Evolutionary conservation across 129 eudicot species (phyloP).

Genomic region (Flaveria linearis): DNA sequence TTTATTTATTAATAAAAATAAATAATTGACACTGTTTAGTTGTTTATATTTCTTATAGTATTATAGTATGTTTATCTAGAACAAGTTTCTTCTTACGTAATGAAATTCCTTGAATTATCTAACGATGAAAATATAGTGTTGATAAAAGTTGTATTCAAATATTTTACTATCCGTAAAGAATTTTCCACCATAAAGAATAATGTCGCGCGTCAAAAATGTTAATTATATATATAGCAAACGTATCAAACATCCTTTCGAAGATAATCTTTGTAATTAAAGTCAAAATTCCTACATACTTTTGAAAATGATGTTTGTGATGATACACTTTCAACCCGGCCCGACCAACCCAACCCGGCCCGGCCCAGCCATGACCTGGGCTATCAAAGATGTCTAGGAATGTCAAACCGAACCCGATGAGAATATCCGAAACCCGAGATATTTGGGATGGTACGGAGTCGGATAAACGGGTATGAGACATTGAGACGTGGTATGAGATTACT

Average conservation of each 20-base stretch:
- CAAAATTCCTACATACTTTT: not conserved
- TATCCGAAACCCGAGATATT: too few species aligned
- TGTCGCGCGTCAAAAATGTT: not conserved
- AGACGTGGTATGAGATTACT: too few species aligned
- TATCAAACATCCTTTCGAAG: not conserved
- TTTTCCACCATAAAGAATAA: not conserved
- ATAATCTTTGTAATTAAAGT: not conserved
- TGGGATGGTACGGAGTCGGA: too few species aligned
- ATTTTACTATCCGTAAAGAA: not conserved
- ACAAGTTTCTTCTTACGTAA: constrained; percentile 6
- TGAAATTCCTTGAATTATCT: not conserved
- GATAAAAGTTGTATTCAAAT: not conserved
- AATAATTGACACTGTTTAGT: not conserved
- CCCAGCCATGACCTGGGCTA: too few species aligned
- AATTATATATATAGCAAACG: not conserved
- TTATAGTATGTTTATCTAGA: not conserved
- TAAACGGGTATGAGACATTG: too few species aligned
- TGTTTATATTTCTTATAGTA: not conserved
- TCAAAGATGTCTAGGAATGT: too few species aligned
- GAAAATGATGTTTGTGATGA: not conserved
- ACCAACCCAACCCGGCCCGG: too few species aligned
- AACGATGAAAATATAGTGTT: not conserved
- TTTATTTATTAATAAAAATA: not conserved
- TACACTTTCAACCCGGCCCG: too few species aligned
- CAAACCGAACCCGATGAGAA: too few species aligned